Percentiles rank a stretch among this genome's conserved stretches.
phyloP scores from a whole-genome alignment of 257 asterid species.

The Fraxinus pennsylvanica region DNA sequence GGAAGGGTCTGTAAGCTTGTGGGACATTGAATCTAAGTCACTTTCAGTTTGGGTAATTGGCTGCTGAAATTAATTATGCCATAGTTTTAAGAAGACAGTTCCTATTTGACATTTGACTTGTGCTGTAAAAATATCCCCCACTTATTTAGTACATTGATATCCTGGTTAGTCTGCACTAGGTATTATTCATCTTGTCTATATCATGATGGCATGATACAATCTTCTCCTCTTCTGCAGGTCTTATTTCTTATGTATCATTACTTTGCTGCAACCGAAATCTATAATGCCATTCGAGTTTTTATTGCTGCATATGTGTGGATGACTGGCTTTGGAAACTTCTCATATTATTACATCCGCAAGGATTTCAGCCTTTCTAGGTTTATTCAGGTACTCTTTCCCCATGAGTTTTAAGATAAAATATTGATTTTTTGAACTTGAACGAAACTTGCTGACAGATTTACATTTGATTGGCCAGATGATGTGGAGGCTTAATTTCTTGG shows the following conservation, averaged over 20 bases:
- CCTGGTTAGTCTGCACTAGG: not conserved
- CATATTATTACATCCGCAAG: constrained; percentile 85
- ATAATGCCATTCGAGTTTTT: constrained; percentile 79
- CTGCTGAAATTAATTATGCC: not conserved
- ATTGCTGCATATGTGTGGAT: constrained; percentile 95
- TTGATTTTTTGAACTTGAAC: not conserved
- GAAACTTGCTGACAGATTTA: constrained; percentile 9
- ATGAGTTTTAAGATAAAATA: not conserved
- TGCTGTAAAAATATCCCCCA: not conserved
- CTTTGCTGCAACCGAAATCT: constrained; percentile 83
- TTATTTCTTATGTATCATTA: constrained; percentile 91
- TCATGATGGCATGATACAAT: constrained; percentile 26
- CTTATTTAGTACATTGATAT: not conserved
- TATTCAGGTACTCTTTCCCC: constrained; percentile 53
- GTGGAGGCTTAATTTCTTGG: constrained; percentile 95
- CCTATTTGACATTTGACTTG: constrained; percentile 4
- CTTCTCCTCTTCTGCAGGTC: constrained; percentile 53
- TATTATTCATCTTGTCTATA: not conserved
- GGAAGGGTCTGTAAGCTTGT: not conserved
- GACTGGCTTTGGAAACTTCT: constrained; percentile 96
- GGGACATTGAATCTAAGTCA: not conserved
- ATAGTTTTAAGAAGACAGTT: not conserved
- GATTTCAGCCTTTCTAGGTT: constrained; percentile 87
- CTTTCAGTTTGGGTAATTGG: not conserved
- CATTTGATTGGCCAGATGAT: constrained; percentile 62